Percentiles rank a stretch among this genome's conserved stretches.
These are phyloP conservation scores for Rhodotorula sp. DNA, from an alignment of 1,284 basidiomycete species.

Conservation along the genomic window DNA sequence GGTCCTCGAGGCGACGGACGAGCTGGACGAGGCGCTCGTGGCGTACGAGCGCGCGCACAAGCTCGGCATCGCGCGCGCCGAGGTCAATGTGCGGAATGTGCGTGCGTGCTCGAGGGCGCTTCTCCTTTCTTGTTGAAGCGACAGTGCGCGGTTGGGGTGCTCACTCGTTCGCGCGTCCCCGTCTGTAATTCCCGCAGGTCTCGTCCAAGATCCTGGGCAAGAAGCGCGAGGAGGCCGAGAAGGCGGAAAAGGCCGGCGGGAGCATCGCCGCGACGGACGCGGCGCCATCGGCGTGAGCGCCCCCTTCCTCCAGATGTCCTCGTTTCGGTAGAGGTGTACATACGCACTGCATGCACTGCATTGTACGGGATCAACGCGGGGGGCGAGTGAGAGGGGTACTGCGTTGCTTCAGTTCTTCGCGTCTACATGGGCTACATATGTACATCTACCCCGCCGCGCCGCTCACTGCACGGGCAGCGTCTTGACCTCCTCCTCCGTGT, in stretches of 20 bases:
- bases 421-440: not conserved
- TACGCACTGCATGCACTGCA: not conserved
- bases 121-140: not conserved
- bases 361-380: not conserved
- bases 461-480: not conserved
- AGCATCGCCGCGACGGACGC: constrained; percentile 7
- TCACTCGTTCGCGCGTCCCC: not conserved
- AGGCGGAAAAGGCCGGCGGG: constrained; percentile 4
- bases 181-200: no score
- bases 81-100: constrained; percentile 38
- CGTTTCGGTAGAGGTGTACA: no score
- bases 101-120: no score
- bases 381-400: not conserved
- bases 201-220: constrained; percentile 37
- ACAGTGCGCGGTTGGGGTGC: no score
- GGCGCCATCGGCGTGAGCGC: not conserved
- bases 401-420: not conserved
- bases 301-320: no score
- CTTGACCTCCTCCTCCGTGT: not conserved
- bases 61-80: constrained; percentile 35
- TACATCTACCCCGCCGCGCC: not conserved
- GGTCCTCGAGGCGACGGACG: constrained; percentile 37
- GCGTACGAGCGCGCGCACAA: constrained; percentile 36
- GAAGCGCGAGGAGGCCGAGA: constrained; percentile 33
- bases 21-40: constrained; percentile 38